Base-by-base conservation (phyloP, 805 yeast genomes). In the Tetrapisispora phaffii region DNA sequence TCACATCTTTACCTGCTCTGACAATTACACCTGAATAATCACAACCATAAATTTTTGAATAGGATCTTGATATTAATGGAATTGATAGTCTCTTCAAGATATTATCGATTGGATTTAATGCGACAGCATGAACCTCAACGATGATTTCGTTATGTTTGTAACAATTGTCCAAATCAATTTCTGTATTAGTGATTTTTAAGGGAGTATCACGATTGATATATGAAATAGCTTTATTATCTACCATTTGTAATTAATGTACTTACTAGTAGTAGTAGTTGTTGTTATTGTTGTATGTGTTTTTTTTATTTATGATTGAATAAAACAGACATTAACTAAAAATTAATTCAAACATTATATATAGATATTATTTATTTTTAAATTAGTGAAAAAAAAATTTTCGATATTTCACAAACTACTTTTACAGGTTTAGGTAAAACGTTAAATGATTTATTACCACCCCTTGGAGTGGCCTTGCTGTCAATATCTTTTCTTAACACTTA, bases 11-110 rank as follows among this genome's bases (percentile, higher is more conserved):
- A 42, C 67, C 67, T 3, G 34, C 51, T 42, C 46, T 55, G 15
- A 60, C 56, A 29, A 63, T 49, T 6, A 46, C 52, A 36, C 67
- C 67, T 21, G 58, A 44, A 44, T 53, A 63, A 47, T 63, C 66
- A 44, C 57, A 53, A 13, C 57, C 53, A 34, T 44, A 55, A 9
- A 59, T 50, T 39, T 63, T 61, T n/a, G 46, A 43, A 4, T 23
- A 15, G 1, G 41, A 29, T 2, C 53, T 44, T 15, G 45, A 20
- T 6, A 50, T 15, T 34, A 43, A 47, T 7, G 48, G 35, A 32
- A 39, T 34, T 15, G 57, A 50, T 9, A 53, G 21, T 4, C 42
- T 21, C 22, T 59, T 53, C 4, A 52, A 24, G 3, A 58, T 9
- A 5, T 49, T 21, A 46, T 63, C 67, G 10, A 60, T 41, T 8